Conservation (phyloP, 768 basidiomycete genomes). For the Pleurotus ostreatus region DNA sequence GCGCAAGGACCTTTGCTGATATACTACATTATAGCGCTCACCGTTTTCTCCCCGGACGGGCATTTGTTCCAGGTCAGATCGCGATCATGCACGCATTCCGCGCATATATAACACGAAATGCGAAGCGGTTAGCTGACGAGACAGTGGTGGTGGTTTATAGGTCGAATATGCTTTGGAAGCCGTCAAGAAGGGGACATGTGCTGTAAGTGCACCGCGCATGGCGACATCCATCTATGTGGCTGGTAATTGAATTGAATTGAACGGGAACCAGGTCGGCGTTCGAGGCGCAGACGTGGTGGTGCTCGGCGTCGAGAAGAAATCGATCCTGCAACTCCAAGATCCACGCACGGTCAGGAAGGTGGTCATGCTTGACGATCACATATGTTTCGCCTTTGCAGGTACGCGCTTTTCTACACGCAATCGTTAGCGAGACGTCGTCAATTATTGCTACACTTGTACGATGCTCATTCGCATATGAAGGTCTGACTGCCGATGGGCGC, state of each 20-base stretch:
- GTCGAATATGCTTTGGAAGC: constrained; percentile 99
- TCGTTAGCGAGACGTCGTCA: too few species aligned
- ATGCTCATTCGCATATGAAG: constrained; percentile 35
- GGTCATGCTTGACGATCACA: constrained; percentile 96
- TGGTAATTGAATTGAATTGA: constrained; percentile 8
- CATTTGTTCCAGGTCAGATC: constrained; percentile 88
- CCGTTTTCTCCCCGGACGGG: constrained; percentile 98
- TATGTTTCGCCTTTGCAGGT: constrained; percentile 98
- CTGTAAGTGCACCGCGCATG: constrained; percentile 46
- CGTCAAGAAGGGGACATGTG: constrained; percentile 94
- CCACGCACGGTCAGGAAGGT: constrained; percentile 97
- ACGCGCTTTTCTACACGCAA: constrained; percentile 4
- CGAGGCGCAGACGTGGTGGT: constrained; percentile 94
- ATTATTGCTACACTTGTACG: neutral
- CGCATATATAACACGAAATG: neutral
- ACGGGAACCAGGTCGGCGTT: constrained; percentile 75
- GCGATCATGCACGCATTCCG: neutral
- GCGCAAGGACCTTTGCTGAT: neutral
- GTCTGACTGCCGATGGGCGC: constrained; percentile 95
- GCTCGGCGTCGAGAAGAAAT: constrained; percentile 98
- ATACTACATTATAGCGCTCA: constrained; percentile 63
- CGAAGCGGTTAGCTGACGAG: neutral
- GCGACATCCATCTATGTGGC: neutral
- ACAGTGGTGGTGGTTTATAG: constrained; percentile 35
- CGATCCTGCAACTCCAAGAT: constrained; percentile 94